Conservation (phyloP, 352 stramenopile genomes). For the Phytophthora tentaculata region DNA sequence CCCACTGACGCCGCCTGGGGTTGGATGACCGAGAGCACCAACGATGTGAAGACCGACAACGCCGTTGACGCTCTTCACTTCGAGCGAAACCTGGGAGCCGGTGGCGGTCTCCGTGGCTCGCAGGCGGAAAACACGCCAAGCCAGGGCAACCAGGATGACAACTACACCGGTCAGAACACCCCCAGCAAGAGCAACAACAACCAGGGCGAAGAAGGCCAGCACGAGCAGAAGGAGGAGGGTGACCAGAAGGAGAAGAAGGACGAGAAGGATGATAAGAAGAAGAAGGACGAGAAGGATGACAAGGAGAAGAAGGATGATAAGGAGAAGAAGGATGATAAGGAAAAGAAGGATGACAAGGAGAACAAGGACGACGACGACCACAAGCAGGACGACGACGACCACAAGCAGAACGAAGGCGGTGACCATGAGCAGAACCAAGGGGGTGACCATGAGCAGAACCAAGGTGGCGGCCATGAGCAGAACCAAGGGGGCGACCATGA, state of each 20-base stretch:
- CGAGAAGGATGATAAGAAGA: not conserved
- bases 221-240: conserved; percentile 22
- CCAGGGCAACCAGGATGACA: conserved; percentile 9
- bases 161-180: conserved; percentile 15
- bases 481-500: conserved; percentile 1
- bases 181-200: conserved; percentile 8
- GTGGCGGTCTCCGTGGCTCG: conserved; percentile 29
- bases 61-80: conserved; percentile 15
- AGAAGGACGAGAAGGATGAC: not conserved
- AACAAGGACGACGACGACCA: conserved; percentile 1
- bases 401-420: not conserved
- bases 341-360: not conserved
- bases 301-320: not conserved
- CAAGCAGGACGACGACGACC: conserved; percentile 2
- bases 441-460: conserved; percentile 2
- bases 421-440: conserved; percentile 10
- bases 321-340: not conserved
- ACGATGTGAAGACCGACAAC: conserved; percentile 18
- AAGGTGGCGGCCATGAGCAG: not conserved
- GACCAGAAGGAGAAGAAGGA: conserved; percentile 8
- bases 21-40: conserved; percentile 20
- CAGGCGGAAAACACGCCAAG: conserved; percentile 16
- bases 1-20: conserved; percentile 28
- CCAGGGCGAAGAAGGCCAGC: conserved; percentile 18
- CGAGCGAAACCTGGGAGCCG: conserved; percentile 27